Percentiles rank a stretch among this genome's conserved stretches.
phyloP scores from a whole-genome alignment of 164 flowering plant species.

The Liquidambar formosana region DNA sequence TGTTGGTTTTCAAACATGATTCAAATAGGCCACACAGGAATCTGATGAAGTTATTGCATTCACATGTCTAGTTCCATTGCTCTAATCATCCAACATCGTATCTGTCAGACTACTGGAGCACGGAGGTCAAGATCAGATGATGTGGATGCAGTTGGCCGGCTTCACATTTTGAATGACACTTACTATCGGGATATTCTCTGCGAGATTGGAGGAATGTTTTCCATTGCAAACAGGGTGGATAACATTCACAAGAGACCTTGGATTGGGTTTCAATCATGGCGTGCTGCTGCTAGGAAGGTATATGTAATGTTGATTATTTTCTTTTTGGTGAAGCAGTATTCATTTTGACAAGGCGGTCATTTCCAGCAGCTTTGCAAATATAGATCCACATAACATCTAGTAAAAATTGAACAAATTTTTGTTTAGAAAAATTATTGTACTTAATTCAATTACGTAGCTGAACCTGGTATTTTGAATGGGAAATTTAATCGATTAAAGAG shows the following conservation, averaged over 20 bases:
- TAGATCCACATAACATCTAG: no score
- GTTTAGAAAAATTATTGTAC: not conserved
- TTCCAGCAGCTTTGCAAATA: no score
- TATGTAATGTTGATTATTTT: constrained; percentile 7
- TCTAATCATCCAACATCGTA: constrained; percentile 15
- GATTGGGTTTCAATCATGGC: constrained; percentile 99
- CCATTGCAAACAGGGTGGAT: constrained; percentile 84
- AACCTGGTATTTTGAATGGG: not conserved
- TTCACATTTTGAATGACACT: constrained; percentile 72
- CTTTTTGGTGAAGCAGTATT: not conserved
- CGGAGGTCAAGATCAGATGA: constrained; percentile 86
- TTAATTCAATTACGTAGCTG: not conserved
- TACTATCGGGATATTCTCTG: constrained; percentile 74
- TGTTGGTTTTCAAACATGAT: not conserved
- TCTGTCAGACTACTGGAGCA: constrained; percentile 58
- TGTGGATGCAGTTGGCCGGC: constrained; percentile 83
- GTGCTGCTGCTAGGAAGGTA: constrained; percentile 88
- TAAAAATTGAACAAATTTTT: no score
- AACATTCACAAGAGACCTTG: constrained; percentile 87
- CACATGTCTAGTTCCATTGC: not conserved
- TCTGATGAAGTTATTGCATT: not conserved
- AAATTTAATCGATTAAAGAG: not conserved
- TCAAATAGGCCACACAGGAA: not conserved
- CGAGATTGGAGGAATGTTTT: constrained; percentile 92
- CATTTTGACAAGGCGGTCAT: no score